These are phyloP conservation scores for Aureobasidium uvarum DNA, from an alignment of 2,329 filamentous ascomycete genomes.

Conservation along the genomic window DNA sequence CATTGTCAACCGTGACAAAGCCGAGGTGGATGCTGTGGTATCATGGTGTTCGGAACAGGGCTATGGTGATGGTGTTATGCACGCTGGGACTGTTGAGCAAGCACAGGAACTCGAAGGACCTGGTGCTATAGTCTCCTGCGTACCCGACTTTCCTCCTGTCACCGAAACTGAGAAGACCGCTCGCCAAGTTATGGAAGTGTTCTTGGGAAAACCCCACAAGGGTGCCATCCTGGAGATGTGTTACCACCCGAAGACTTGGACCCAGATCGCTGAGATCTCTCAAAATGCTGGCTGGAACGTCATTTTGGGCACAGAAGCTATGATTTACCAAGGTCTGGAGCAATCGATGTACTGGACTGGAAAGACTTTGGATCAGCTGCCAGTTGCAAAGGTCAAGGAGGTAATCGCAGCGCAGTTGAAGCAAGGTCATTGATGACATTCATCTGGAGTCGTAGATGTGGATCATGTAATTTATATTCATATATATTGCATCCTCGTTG, in stretches of 20 bases:
- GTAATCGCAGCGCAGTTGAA: slow-evolving; percentile 44
- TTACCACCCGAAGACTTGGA: slow-evolving; percentile 72
- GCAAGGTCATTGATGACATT: not conserved
- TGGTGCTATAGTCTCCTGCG: slow-evolving; percentile 67
- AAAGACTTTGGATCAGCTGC: slow-evolving; percentile 56
- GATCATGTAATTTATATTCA: not conserved
- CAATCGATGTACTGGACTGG: slow-evolving; percentile 64
- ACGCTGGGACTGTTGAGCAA: slow-evolving; percentile 61
- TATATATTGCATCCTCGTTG: not conserved
- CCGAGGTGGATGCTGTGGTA: slow-evolving; percentile 66
- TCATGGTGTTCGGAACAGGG: slow-evolving; percentile 60
- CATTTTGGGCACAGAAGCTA: slow-evolving; percentile 70
- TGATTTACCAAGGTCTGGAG: slow-evolving; percentile 75
- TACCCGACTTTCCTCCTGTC: slow-evolving; percentile 70
- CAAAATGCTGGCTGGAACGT: slow-evolving; percentile 66
- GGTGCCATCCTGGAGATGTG: slow-evolving; percentile 76
- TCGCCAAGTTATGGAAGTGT: slow-evolving; percentile 55
- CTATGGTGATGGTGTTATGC: slow-evolving; percentile 59
- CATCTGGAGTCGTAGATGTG: not conserved
- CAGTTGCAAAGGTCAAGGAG: slow-evolving; percentile 59
- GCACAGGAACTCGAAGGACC: slow-evolving; percentile 59
- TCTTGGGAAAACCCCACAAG: slow-evolving; percentile 51
- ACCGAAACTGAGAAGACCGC: slow-evolving; percentile 57
- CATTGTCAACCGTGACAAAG: slow-evolving; percentile 69
- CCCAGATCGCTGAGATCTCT: slow-evolving; percentile 62